Evolutionary conservation across 768 basidiomycete genomes (phyloP), one percentile per base, ranked within the genome.

Genomic region (Leucocoprinus birnbaumii): DNA sequence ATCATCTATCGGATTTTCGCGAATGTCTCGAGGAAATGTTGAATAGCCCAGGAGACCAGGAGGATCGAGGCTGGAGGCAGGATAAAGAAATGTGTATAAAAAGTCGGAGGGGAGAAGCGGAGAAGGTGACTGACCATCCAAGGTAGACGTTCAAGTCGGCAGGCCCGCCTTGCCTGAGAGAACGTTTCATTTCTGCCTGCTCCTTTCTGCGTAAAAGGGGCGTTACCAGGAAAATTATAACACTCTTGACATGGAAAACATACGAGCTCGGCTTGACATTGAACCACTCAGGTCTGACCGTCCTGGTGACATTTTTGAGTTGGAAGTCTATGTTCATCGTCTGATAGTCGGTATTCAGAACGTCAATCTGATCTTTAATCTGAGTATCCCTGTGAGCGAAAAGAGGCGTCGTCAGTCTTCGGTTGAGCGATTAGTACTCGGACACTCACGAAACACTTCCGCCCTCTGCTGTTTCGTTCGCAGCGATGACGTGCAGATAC

Each of bases 81-180:
- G n/a, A n/a, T n/a, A n/a, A n/a, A n/a, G n/a, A n/a, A n/a, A 70
- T 18, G 67, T 69, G n/a, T 27, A 52, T 43, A 52, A 25, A 3
- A 34, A 5, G 42, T n/a, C 50, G 45, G 37, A 21, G 42, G 11
- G 6, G 21, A 19, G n/a, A 21, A 22, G 11, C 35, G 16, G 37
- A 25, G 43, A 8, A 18, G 10, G 38, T 19, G 46, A 51, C 66
- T 18, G 57, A 74, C 61, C 73, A 68, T 34, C 71, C 70, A 37
- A 70, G 69, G 65, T 76, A 79, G 21, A 79, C 62, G 59, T 78
- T 79, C 38, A 80, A 66, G 19, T 63, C 67, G 3, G 58, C 63
- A 0, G 60, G 62, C 14, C 67, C 70, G 14, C 79, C 76, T 45
- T 67, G 54, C 38, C 76, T 66, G 16, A 76, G 67, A 34, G 63